Conservation (phyloP, 2,329 filamentous ascomycete genomes). For the Ceratocystis destructans region DNA sequence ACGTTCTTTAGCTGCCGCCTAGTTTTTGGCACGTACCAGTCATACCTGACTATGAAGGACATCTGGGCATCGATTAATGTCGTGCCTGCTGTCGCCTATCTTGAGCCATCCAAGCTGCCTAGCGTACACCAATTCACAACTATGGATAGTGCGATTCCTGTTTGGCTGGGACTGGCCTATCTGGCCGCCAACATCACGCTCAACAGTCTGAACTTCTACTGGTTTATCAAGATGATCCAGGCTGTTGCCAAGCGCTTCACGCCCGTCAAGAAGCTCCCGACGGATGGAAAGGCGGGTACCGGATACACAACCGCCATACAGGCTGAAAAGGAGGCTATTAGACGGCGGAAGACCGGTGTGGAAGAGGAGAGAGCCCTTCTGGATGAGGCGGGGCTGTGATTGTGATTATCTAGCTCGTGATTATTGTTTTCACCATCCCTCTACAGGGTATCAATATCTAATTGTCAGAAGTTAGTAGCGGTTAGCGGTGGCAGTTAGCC, state of each 20-base stretch:
- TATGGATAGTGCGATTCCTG: conserved; percentile 40
- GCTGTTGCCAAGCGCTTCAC: conserved; percentile 66
- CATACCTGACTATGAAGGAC: conserved; percentile 54
- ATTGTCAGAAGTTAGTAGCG: neutral
- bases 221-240: conserved; percentile 78
- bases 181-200: conserved; percentile 56
- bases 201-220: conserved; percentile 67
- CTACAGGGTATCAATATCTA: neutral
- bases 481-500: neutral
- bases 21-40: conserved; percentile 63
- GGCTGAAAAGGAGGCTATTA: conserved; percentile 7
- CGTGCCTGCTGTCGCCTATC: conserved; percentile 18
- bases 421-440: neutral
- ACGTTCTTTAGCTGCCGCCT: conserved; percentile 68
- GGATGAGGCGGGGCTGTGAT: conserved; percentile 14
- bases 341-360: conserved; percentile 14
- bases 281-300: neutral
- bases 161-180: conserved; percentile 58
- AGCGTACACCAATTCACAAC: conserved; percentile 31
- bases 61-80: conserved; percentile 36
- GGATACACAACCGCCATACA: conserved; percentile 15
- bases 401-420: neutral
- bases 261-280: conserved; percentile 4
- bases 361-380: conserved; percentile 12
- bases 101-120: conserved; percentile 29